Evolutionary conservation across 2,329 filamentous ascomycete species (phyloP).

Genomic region (Claviceps digitariae): DNA sequence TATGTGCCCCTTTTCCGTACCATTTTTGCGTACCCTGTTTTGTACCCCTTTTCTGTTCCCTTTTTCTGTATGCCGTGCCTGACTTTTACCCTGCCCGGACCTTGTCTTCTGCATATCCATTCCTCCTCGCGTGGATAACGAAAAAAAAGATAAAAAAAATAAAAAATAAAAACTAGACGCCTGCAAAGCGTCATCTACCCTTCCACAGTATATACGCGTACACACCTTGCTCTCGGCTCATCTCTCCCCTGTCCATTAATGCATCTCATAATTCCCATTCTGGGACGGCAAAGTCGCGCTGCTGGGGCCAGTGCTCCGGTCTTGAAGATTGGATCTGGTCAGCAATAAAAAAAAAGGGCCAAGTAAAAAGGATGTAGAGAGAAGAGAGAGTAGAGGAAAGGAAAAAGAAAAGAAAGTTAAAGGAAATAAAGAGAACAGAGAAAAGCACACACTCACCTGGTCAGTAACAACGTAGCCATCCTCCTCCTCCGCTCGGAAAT

Average conservation of each 20-base stretch:
- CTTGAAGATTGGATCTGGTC: conserved; percentile 11
- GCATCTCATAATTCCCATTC: conserved; percentile 24
- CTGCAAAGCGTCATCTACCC: background rate
- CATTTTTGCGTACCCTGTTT: background rate
- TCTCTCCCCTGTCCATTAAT: background rate
- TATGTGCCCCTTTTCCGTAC: background rate
- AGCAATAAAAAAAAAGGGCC: conserved; percentile 3
- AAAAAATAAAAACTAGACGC: background rate
- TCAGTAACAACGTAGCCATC: conserved; percentile 27
- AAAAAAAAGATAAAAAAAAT: too few species aligned
- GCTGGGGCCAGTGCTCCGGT: conserved; percentile 26
- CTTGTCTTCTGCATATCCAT: background rate
- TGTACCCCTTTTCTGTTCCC: too few species aligned
- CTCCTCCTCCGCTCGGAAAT: conserved; percentile 23
- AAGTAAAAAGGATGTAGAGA: background rate
- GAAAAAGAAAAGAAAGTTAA: background rate
- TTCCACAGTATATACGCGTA: background rate
- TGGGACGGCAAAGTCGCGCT: conserved; percentile 27
- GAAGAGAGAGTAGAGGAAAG: background rate
- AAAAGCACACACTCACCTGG: conserved; percentile 20
- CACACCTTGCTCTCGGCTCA: background rate
- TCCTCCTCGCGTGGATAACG: too few species aligned
- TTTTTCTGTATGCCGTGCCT: background rate
- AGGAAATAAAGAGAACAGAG: background rate
- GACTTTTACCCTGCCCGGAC: background rate